A percentile compares a stretch with the other conserved stretches of the same genome.
These are phyloP conservation scores for Solanum virginianum DNA, from an alignment of 257 asterid species.

Conservation along the genomic window DNA sequence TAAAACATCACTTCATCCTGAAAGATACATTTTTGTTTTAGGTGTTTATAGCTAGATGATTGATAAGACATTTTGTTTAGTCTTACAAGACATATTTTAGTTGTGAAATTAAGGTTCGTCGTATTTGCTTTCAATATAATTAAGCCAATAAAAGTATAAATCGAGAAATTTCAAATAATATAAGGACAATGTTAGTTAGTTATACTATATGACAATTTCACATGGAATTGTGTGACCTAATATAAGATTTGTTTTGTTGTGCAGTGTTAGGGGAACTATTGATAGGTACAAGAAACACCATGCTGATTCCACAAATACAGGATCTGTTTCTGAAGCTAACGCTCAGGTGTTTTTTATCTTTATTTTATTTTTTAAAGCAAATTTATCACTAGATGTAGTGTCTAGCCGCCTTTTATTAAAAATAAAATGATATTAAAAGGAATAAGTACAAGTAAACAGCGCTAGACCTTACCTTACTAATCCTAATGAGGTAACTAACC, in stretches of 20 bases:
- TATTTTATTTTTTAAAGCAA: too few species aligned
- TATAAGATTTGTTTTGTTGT: background rate
- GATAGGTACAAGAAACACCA: conserved; percentile 79
- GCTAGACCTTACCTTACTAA: too few species aligned
- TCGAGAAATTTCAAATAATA: too few species aligned
- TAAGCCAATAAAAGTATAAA: too few species aligned
- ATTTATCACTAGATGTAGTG: too few species aligned
- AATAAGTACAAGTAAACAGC: too few species aligned
- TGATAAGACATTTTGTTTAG: background rate
- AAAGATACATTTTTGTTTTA: background rate
- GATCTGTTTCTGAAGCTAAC: conserved; percentile 75
- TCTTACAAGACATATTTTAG: background rate
- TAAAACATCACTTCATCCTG: background rate
- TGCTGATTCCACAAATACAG: conserved; percentile 49
- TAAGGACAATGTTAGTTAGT: too few species aligned
- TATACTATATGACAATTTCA: too few species aligned
- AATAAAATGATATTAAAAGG: too few species aligned
- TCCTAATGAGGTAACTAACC: too few species aligned
- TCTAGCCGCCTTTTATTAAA: too few species aligned
- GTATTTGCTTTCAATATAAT: background rate
- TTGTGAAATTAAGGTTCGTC: background rate
- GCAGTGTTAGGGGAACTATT: conserved; percentile 79
- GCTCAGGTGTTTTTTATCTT: conserved; percentile 32
- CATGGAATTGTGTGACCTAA: background rate
- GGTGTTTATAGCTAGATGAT: background rate